Evolutionary conservation across 257 asterid genomes (phyloP), one percentile per base, ranked within the genome.

Genomic region (Galeopsis tetrahit): DNA sequence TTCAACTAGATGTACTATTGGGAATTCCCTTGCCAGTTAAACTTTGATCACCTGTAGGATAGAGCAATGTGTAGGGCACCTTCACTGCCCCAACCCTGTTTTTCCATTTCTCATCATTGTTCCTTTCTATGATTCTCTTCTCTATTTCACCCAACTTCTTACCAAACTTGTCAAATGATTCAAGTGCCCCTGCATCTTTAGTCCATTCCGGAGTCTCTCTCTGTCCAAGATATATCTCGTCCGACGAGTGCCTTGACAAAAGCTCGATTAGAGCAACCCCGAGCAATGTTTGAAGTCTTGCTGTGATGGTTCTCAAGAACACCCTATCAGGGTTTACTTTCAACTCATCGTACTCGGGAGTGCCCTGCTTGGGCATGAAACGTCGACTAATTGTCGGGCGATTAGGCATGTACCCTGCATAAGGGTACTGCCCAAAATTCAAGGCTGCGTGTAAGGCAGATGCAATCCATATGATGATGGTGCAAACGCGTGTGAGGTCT

Each of bases 21-120:
- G 86, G 88, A 63, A 84, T 84, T 14, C 88, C 88, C 58, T 58
- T 81, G 1, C 82, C 88, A 48, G 86, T 81, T 15, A 84, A 5
- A 4, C 88, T 86, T 43, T 58, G 71, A 3, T 57, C 82, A 68
- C 86, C 71, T 2, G 75, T 79, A 21, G 88, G 88, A 74, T 66
- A 81, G 2, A 84, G 69, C 80, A 84, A 77, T 7, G 86, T 84
- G 63, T 84, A 84, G 1, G 82, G 84, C 56, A 84, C 9, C 33
- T 81, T 79, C 1, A 65, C 77, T 9, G 84, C 80, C 13, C 88
- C 88, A 39, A 71, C 70, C 17, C 88, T 75, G 32, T 84, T 84
- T 49, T 56, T 79, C 84, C 73, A 76, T 56, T 33, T 78, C 74
- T 34, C 61, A 63, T 83, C 76, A n/a, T 38, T 42, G 17, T 84